Conservation (phyloP, 2,329 filamentous ascomycete species). For the Curvularia spicifera region DNA sequence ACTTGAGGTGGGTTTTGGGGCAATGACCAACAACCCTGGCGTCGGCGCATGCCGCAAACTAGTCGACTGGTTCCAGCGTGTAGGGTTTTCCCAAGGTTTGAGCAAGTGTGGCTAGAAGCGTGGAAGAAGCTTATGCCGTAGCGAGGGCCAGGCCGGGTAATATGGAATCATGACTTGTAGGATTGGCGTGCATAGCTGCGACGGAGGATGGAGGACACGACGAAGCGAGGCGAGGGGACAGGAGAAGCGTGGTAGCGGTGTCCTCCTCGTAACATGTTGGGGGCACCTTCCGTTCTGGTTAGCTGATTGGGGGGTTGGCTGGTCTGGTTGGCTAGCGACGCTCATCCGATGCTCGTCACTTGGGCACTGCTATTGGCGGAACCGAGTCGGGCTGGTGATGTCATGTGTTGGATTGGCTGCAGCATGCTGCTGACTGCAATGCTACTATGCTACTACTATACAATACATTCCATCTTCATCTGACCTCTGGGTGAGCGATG, state of each 20-base stretch:
- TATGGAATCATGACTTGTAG: not conserved
- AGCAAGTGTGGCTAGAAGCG: slow-evolving; percentile 8
- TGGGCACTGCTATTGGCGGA: not conserved
- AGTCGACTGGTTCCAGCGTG: not conserved
- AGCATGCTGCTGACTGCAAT: slow-evolving; percentile 3
- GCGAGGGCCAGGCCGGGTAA: not conserved
- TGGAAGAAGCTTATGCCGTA: not conserved
- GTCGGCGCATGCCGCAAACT: slow-evolving; percentile 1
- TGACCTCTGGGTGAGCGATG: slow-evolving; percentile 35
- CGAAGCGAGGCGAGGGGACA: no score
- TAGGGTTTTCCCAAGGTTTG: slow-evolving; percentile 3
- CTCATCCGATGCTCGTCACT: not conserved
- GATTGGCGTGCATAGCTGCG: not conserved
- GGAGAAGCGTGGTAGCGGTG: no score
- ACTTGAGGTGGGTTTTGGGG: slow-evolving; percentile 9
- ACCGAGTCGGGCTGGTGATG: not conserved
- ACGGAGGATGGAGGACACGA: no score
- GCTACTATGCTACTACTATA: not conserved
- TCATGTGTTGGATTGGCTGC: slow-evolving; percentile 5
- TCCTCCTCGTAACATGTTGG: no score
- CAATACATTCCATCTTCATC: slow-evolving; percentile 22
- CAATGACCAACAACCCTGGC: slow-evolving; percentile 3
- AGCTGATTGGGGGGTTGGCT: not conserved
- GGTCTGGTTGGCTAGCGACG: not conserved
- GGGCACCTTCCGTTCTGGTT: no score